Evolutionary conservation across 2,329 filamentous ascomycete genomes (phyloP).

Genomic region (Scleromitrula shiraiana): DNA sequence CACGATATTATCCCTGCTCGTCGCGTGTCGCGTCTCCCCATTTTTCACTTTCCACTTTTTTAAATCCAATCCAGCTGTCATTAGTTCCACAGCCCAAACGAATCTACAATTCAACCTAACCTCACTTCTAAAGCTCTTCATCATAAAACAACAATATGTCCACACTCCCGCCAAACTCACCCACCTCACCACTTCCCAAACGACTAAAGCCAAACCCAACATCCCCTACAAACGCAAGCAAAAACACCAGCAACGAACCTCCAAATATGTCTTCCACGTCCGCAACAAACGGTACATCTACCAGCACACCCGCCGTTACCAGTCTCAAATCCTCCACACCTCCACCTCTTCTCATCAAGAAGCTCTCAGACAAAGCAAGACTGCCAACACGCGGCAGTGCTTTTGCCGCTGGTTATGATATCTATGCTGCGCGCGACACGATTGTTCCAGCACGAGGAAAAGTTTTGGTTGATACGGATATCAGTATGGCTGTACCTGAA

Average conservation of each 20-base stretch:
- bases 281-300: neutral
- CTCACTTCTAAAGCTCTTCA: neutral
- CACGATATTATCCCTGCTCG: conserved; percentile 9
- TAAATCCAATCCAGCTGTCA: neutral
- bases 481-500: conserved; percentile 81
- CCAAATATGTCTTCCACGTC: conserved; percentile 1
- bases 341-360: conserved; percentile 55
- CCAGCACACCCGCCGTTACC: conserved; percentile 9
- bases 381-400: conserved; percentile 83
- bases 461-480: conserved; percentile 80
- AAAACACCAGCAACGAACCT: too few species aligned
- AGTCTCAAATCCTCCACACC: conserved; percentile 12
- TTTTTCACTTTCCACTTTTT: conserved; percentile 2
- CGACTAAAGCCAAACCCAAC: conserved; percentile 6
- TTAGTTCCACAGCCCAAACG: neutral
- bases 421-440: conserved; percentile 72
- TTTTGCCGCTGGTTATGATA: conserved; percentile 87
- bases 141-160: neutral
- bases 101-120: neutral
- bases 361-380: conserved; percentile 70
- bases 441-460: conserved; percentile 76
- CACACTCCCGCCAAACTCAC: neutral
- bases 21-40: conserved; percentile 9
- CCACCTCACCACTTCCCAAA: conserved; percentile 9
- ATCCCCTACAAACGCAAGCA: neutral